Conservation (phyloP, 2,329 filamentous ascomycete species). For the Phialophora expanda region DNA sequence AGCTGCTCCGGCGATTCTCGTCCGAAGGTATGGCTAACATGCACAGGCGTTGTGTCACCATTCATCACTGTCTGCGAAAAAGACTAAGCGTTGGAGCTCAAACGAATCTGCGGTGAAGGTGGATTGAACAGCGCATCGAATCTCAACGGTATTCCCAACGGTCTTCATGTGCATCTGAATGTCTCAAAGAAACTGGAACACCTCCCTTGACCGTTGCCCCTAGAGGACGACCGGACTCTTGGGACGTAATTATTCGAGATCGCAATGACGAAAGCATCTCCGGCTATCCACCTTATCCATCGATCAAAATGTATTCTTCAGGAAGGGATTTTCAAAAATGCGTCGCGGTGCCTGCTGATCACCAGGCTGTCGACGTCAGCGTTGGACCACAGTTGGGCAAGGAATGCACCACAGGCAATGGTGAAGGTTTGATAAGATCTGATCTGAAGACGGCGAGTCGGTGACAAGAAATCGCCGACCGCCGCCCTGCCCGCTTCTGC, state of each 20-base stretch:
- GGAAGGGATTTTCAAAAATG: neutral
- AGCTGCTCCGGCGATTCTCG: neutral
- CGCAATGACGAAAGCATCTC: neutral
- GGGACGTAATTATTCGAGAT: neutral
- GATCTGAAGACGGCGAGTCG: constrained; percentile 20
- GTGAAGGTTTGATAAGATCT: neutral
- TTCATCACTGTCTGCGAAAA: constrained; percentile 39
- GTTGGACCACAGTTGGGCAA: neutral
- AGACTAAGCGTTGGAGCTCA: constrained; percentile 7
- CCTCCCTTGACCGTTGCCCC: neutral
- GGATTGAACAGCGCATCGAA: neutral
- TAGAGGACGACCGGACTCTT: neutral
- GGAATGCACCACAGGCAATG: neutral
- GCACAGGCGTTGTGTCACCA: constrained; percentile 36
- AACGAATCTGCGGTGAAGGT: neutral
- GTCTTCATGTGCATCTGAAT: no score
- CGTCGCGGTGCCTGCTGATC: constrained; percentile 4
- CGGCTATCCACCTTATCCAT: neutral
- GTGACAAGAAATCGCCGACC: constrained; percentile 11
- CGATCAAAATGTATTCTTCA: neutral
- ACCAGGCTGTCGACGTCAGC: constrained; percentile 8
- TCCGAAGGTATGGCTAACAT: neutral
- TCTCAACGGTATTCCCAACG: neutral
- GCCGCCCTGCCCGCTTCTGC: neutral
- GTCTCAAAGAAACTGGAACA: neutral